These are phyloP conservation scores for Corynascus novoguineensis DNA, from an alignment of 495 filamentous ascomycete genomes.

Conservation along the genomic window DNA sequence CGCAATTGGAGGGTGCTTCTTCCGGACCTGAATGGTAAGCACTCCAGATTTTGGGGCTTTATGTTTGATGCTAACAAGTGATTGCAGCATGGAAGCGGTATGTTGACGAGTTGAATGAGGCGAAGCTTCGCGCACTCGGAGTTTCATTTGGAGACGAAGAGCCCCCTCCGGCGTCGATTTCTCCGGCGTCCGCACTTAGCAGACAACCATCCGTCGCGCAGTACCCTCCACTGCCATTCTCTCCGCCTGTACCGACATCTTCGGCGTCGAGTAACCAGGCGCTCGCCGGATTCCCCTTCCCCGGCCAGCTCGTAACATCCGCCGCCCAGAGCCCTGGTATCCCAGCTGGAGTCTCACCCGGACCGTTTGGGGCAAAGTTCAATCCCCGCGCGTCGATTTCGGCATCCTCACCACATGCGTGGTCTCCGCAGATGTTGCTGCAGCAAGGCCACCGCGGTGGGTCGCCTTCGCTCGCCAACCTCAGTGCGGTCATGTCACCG, in stretches of 20 bases:
- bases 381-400: constrained; percentile 52
- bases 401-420: constrained; percentile 45
- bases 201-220: constrained; percentile 56
- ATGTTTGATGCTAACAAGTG: neutral
- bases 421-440: constrained; percentile 52
- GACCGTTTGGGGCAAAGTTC: constrained; percentile 52
- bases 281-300: constrained; percentile 55
- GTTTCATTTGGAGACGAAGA: constrained; percentile 74
- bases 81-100: constrained; percentile 72
- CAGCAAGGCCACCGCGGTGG: constrained; percentile 49
- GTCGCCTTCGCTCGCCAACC: constrained; percentile 51
- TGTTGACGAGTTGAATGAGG: constrained; percentile 72
- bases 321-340: constrained; percentile 54
- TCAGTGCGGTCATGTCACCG: constrained; percentile 47
- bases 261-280: constrained; percentile 59
- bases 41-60: neutral
- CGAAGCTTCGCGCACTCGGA: constrained; percentile 84
- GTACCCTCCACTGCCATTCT: constrained; percentile 61
- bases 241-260: constrained; percentile 63
- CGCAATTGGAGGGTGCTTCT: constrained; percentile 59
- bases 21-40: constrained; percentile 59
- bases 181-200: constrained; percentile 48
- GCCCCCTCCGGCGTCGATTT: constrained; percentile 49
- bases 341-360: constrained; percentile 47
- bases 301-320: constrained; percentile 50